Conservation (phyloP, 2,329 filamentous ascomycete genomes). For the Pyrenochaeta sp. region DNA sequence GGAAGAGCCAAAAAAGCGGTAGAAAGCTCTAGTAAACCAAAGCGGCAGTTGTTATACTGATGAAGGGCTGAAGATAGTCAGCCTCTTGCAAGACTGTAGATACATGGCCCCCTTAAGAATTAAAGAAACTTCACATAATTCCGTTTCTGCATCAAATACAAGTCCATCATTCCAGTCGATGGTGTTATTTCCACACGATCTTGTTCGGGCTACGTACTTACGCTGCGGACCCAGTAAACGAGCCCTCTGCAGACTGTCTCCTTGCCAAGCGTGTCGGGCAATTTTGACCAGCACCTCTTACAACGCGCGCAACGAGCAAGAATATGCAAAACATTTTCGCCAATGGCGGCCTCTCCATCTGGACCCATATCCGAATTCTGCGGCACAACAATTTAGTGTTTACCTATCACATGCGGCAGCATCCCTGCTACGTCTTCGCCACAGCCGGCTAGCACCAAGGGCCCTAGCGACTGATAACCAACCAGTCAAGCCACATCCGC, state of each 20-base stretch:
- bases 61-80: not conserved
- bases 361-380: slow-evolving; percentile 6
- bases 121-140: not conserved
- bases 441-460: slow-evolving; percentile 17
- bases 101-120: not conserved
- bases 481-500: slow-evolving; percentile 20
- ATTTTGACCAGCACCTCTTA: slow-evolving; percentile 8
- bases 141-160: not conserved
- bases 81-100: not conserved
- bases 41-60: slow-evolving; percentile 5
- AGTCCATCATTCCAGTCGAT: not conserved
- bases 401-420: slow-evolving; percentile 16
- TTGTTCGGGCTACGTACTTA: not conserved
- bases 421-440: slow-evolving; percentile 15
- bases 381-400: slow-evolving; percentile 13
- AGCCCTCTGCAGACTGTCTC: not conserved
- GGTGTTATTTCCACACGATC: not conserved
- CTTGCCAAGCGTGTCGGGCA: slow-evolving; percentile 1
- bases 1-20: not conserved
- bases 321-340: not conserved
- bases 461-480: slow-evolving; percentile 14
- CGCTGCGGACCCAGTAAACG: not conserved
- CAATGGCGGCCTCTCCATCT: slow-evolving; percentile 12
- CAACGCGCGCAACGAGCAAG: slow-evolving; percentile 1
- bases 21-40: not conserved